phyloP scores from a whole-genome alignment of 352 stramenopile species.

The Phytophthora ramorum region DNA sequence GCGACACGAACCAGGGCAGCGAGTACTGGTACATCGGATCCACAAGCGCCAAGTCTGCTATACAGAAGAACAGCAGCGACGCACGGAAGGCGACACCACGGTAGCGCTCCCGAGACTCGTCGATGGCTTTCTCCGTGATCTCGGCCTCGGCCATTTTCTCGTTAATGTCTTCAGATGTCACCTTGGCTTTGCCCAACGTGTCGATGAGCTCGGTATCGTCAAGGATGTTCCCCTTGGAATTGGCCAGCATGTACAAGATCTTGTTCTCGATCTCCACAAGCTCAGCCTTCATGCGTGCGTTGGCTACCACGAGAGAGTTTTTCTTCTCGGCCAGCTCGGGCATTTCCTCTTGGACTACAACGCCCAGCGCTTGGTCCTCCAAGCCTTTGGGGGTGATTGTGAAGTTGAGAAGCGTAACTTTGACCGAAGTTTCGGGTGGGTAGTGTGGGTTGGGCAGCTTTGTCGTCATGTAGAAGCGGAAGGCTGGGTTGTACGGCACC shows the following conservation, averaged over 20 bases:
- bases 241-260: slow-evolving; percentile 93
- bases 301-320: slow-evolving; percentile 92
- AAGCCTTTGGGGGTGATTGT: slow-evolving; percentile 92
- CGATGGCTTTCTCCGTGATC: slow-evolving; percentile 92
- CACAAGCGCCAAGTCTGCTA: slow-evolving; percentile 89
- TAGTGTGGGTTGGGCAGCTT: slow-evolving; percentile 95
- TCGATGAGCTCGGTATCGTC: slow-evolving; percentile 94
- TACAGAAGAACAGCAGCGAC: slow-evolving; percentile 94
- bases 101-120: slow-evolving; percentile 91
- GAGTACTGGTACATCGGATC: slow-evolving; percentile 97
- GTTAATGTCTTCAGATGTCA: slow-evolving; percentile 93
- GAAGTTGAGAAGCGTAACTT: slow-evolving; percentile 94
- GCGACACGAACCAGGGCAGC: slow-evolving; percentile 92
- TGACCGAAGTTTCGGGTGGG: slow-evolving; percentile 92
- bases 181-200: slow-evolving; percentile 91
- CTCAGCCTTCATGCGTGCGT: slow-evolving; percentile 92
- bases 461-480: slow-evolving; percentile 95
- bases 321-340: slow-evolving; percentile 94
- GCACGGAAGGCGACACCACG: slow-evolving; percentile 90
- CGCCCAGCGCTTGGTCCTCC: slow-evolving; percentile 92
- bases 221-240: slow-evolving; percentile 94
- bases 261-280: slow-evolving; percentile 95
- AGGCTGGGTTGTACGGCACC: slow-evolving; percentile 91
- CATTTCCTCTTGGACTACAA: slow-evolving; percentile 95
- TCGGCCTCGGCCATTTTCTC: slow-evolving; percentile 93